These are phyloP conservation scores for Dendrostoma leiphaemia DNA, from an alignment of 2,329 filamentous ascomycete genomes.

Conservation along the genomic window DNA sequence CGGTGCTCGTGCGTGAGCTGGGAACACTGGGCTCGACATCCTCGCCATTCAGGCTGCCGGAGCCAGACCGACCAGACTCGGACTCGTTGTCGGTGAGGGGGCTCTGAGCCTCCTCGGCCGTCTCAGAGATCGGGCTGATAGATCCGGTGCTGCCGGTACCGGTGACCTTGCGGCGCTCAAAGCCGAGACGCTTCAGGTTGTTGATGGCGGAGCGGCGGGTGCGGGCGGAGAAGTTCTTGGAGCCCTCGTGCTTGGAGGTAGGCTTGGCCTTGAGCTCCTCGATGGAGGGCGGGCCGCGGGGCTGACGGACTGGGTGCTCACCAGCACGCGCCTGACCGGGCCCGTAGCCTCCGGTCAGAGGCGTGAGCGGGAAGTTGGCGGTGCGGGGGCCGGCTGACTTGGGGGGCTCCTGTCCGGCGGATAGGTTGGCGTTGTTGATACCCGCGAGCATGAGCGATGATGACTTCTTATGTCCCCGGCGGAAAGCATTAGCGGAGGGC, in stretches of 20 bases:
- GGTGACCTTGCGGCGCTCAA: constrained; percentile 79
- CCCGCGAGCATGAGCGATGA: constrained; percentile 62
- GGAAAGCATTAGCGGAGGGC: constrained; percentile 87
- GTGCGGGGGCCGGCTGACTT: constrained; percentile 73
- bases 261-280: constrained; percentile 90
- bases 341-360: constrained; percentile 81
- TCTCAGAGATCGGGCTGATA: constrained; percentile 88
- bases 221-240: constrained; percentile 94
- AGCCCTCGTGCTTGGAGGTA: constrained; percentile 89
- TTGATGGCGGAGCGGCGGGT: constrained; percentile 89
- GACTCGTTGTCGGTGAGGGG: constrained; percentile 73
- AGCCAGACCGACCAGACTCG: constrained; percentile 68
- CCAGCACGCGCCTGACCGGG: constrained; percentile 91
- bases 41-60: constrained; percentile 75
- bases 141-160: constrained; percentile 71
- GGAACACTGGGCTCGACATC: constrained; percentile 64
- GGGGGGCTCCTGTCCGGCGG: constrained; percentile 42
- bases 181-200: constrained; percentile 85
- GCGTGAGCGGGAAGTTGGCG: constrained; percentile 75
- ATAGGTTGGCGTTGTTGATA: constrained; percentile 49
- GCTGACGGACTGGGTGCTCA: constrained; percentile 91
- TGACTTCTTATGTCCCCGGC: constrained; percentile 89
- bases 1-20: constrained; percentile 75
- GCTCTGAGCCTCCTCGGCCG: constrained; percentile 63
- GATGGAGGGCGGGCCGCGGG: constrained; percentile 84